Evolutionary conservation across 2,329 filamentous ascomycete genomes (phyloP).

Genomic region (Penicillium sp.): DNA sequence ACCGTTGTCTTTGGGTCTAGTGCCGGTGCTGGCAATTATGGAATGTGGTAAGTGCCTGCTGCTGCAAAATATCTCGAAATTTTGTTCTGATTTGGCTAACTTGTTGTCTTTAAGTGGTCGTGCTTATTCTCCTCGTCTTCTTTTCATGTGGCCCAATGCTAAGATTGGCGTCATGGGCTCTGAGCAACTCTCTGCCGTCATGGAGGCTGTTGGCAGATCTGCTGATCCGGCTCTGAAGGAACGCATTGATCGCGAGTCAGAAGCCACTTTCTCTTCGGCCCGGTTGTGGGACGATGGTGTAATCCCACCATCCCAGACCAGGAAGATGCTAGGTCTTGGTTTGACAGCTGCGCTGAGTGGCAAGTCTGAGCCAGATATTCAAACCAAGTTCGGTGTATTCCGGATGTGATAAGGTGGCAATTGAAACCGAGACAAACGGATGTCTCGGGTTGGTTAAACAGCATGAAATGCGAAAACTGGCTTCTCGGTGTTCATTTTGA

Average conservation of each 20-base stretch:
- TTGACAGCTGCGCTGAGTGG: conserved; percentile 71
- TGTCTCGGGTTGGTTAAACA: not conserved
- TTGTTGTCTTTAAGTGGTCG: conserved; percentile 61
- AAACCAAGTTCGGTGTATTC: conserved; percentile 76
- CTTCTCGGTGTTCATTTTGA: not conserved
- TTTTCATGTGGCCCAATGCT: conserved; percentile 99
- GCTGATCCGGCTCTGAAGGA: conserved; percentile 78
- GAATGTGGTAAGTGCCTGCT: conserved; percentile 71
- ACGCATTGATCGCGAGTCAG: conserved; percentile 86
- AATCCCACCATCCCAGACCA: conserved; percentile 75
- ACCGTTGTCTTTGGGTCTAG: conserved; percentile 93
- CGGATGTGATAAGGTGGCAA: conserved; percentile 63
- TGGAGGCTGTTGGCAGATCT: conserved; percentile 88
- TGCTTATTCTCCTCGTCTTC: conserved; percentile 84
- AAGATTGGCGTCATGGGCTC: conserved; percentile 94
- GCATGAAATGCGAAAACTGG: not conserved
- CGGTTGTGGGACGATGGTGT: conserved; percentile 89
- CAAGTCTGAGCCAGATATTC: conserved; percentile 59
- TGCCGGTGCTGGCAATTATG: conserved; percentile 95
- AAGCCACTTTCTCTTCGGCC: conserved; percentile 84
- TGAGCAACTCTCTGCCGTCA: conserved; percentile 87
- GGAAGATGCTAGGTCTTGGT: conserved; percentile 71
- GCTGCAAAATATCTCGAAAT: not conserved
- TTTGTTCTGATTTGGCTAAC: conserved; percentile 1
- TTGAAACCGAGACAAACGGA: not conserved